phyloP scores from a whole-genome alignment of 352 stramenopile genomes.

The Phytophthora tentaculata region DNA sequence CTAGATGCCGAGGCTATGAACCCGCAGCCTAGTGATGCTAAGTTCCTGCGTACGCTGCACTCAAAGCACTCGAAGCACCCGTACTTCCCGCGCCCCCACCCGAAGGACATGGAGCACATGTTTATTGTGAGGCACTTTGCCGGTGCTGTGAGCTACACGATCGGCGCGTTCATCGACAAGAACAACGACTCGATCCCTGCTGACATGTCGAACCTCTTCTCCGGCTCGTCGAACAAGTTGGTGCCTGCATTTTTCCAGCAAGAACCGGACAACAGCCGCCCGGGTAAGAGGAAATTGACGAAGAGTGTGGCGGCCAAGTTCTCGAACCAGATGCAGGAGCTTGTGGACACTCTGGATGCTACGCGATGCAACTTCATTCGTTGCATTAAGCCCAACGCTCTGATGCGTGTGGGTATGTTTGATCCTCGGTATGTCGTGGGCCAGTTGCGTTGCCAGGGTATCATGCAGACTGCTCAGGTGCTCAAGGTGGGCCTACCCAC shows the following conservation, averaged over 20 bases:
- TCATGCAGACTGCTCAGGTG: slow-evolving; percentile 90
- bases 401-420: slow-evolving; percentile 75
- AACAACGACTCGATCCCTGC: slow-evolving; percentile 91
- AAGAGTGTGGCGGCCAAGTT: slow-evolving; percentile 82
- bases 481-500: slow-evolving; percentile 92
- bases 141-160: slow-evolving; percentile 89
- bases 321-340: slow-evolving; percentile 87
- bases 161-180: slow-evolving; percentile 92
- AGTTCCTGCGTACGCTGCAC: slow-evolving; percentile 87
- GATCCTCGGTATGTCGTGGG: slow-evolving; percentile 91
- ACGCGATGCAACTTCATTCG: slow-evolving; percentile 91
- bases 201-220: slow-evolving; percentile 87
- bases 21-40: slow-evolving; percentile 89
- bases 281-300: slow-evolving; percentile 83
- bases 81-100: slow-evolving; percentile 87
- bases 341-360: slow-evolving; percentile 85
- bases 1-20: slow-evolving; percentile 91
- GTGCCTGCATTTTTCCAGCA: slow-evolving; percentile 73
- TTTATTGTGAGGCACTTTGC: slow-evolving; percentile 93
- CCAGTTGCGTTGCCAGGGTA: slow-evolving; percentile 89
- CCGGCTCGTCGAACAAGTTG: slow-evolving; percentile 69
- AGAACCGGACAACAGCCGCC: slow-evolving; percentile 56
- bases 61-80: slow-evolving; percentile 84
- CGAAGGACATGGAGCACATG: slow-evolving; percentile 90
- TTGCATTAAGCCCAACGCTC: slow-evolving; percentile 92